Evolutionary conservation across 2,329 filamentous ascomycete genomes (phyloP), one percentile per base, ranked within the genome.

Genomic region (Pyrenochaeta sp.): DNA sequence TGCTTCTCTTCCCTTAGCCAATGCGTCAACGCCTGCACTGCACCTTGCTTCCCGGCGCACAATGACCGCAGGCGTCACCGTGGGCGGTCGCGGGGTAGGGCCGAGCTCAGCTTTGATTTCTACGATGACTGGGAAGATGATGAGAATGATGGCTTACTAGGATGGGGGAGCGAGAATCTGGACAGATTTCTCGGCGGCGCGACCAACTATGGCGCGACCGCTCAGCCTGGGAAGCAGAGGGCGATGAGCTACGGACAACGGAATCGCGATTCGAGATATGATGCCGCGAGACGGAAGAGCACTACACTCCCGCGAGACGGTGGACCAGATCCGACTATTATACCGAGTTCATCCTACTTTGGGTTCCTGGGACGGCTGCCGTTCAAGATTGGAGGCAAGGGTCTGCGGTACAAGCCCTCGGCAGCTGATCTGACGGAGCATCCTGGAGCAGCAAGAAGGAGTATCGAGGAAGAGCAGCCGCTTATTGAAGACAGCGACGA

Each of bases 121-220:
- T 98, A 98, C 80, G 94, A 97, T 78, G 94, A 97, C 78, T 98
- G 94, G 94, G 92, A 97, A 60, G 84, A 87, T 53, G 85, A 88
- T 30, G 84, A 86, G 50, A 82, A 81, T 34, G 85, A 88, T 39
- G 85, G 88, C 0, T 77, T 94, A 47, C 80, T 93, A 51, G 89
- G 87, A 45, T 96, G 92, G 91, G 89, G 90, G 39, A 79, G 86
- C 66, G 93, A 96, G 70, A 93, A 96, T 73, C 88, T 96, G 81
- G 94, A 97, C 74, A 85, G 92, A 50, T 79, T 97, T 62, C 80
- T 97, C 50, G 91, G 90, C 10, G 90, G 90, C 5, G 89, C 88
- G 15, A 88, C 73, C 63, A 81, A 83, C 57, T 82, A 85, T 50
- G 81, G 82, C 7, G 82, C 80, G 37, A 77, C 74, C 1, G 56